Evolutionary conservation across 2,329 filamentous ascomycete species (phyloP), one percentile per base, ranked within the genome.

Genomic region (Shiraia bambusicola): DNA sequence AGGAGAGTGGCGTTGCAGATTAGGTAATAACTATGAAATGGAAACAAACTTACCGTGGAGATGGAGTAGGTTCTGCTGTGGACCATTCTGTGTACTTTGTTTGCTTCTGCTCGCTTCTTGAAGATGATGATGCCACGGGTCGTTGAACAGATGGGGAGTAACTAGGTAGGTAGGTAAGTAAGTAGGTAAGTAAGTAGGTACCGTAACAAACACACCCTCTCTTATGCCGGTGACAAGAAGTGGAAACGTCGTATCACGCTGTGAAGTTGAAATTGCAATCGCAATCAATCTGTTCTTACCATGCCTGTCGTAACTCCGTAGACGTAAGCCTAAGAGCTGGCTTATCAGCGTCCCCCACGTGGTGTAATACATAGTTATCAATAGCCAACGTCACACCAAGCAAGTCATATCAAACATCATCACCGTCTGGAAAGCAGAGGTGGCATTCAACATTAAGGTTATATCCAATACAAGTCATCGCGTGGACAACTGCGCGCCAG

Each of bases 11-110:
- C n/a, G n/a, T n/a, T n/a, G n/a, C n/a, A n/a, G n/a, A n/a, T n/a
- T n/a, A n/a, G n/a, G n/a, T n/a, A n/a, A n/a, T n/a, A n/a, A 22
- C 14, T 25, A 28, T 30, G 34, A 33, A 53, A 39, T 45, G 35
- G 30, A 37, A 37, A 36, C 40, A 32, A 41, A 63, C 65, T 63
- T 54, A 68, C 65, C 42, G 59, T 64, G 6, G 61, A 65, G 16
- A 68, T 67, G 12, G 62, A 66, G 44, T 68, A 68, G 41, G 62
- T 68, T 40, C 64, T 56, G 37, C 59, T 50, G 29, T 59, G 58
- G 35, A 58, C 47, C 59, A 64, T 65, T 7, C 17, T 25, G 24
- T 32, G 33, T 16, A 22, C 12, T 4, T 22, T 24, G 22, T 29
- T 42, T 34, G 19, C 15, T 28, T 25, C 25, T 25, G 25, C n/a